These are phyloP conservation scores for Cucurbita ficifolia DNA, from an alignment of 306 rosid species.

Conservation along the genomic window DNA sequence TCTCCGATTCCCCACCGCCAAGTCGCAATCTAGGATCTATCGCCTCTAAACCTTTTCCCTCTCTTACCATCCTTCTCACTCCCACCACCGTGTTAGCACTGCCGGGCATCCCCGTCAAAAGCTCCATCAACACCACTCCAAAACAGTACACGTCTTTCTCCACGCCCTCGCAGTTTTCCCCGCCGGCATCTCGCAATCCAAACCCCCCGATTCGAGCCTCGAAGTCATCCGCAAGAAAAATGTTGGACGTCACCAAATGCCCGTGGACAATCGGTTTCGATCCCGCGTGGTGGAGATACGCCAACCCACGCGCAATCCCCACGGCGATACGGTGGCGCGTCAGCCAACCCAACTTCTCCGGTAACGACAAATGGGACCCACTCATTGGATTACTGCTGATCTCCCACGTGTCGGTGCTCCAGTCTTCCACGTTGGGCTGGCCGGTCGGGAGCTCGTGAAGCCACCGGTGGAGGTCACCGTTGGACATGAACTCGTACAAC, in stretches of 20 bases:
- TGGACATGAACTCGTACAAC: constrained; percentile 70
- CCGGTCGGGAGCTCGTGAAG: constrained; percentile 83
- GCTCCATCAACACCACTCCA: constrained; percentile 88
- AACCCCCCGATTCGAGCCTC: constrained; percentile 71
- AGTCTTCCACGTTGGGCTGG: constrained; percentile 79
- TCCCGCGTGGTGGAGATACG: constrained; percentile 89
- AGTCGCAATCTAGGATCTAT: constrained; percentile 42
- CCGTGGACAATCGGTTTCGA: constrained; percentile 74
- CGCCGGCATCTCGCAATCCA: constrained; percentile 35
- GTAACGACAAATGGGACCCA: constrained; percentile 21
- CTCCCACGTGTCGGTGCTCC: constrained; percentile 93
- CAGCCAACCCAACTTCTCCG: constrained; percentile 59
- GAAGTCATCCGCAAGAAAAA: constrained; percentile 53
- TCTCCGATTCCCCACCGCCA: constrained; percentile 34
- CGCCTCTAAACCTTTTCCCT: constrained; percentile 31
- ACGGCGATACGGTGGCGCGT: constrained; percentile 84
- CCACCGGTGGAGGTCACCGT: constrained; percentile 88
- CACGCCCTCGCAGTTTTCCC: constrained; percentile 15
- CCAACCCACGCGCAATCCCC: constrained; percentile 86
- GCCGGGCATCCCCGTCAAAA: constrained; percentile 60
- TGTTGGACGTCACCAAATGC: constrained; percentile 58
- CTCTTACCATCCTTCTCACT: constrained; percentile 74
- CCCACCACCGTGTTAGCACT: constrained; percentile 78
- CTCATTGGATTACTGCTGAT: constrained; percentile 6
- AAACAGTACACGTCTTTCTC: constrained; percentile 87